phyloP scores from a whole-genome alignment of 1,139 yeast genomes.

The Groenewaldozyma auringiensis region DNA sequence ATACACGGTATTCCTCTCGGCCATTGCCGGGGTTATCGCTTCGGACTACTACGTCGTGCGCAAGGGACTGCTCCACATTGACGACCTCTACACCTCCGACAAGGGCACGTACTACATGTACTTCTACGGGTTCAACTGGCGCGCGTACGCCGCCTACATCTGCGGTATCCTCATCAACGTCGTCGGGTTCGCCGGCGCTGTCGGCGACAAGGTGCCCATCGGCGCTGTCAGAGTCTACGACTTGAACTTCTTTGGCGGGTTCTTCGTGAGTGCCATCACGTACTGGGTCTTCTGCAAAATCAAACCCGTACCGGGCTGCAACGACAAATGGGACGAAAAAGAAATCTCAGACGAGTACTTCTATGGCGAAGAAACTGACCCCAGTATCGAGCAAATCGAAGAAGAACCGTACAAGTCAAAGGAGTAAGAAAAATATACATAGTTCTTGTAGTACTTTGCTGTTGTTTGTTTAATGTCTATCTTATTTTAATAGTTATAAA shows the following conservation, averaged over 20 bases:
- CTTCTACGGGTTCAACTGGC: conserved; percentile 67
- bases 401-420: neutral
- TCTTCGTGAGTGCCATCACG: conserved; percentile 45
- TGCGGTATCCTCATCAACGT: conserved; percentile 61
- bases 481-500: no score
- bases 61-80: conserved; percentile 60
- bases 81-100: conserved; percentile 51
- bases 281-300: conserved; percentile 45
- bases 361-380: conserved; percentile 6
- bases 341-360: conserved; percentile 35
- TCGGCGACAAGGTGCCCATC: conserved; percentile 60
- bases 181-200: conserved; percentile 82
- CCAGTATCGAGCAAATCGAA: neutral
- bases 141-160: conserved; percentile 37
- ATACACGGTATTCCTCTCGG: conserved; percentile 75
- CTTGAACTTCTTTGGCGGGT: conserved; percentile 70
- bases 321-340: conserved; percentile 57
- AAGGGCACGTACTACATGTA: conserved; percentile 50
- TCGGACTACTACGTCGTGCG: conserved; percentile 65
- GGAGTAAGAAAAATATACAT: neutral
- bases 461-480: neutral
- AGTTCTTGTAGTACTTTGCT: neutral
- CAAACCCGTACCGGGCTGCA: conserved; percentile 55
- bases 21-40: conserved; percentile 78
- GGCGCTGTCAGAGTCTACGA: conserved; percentile 72